Base-by-base conservation (phyloP, 371 early-diverging fungal species). In the Mortierella sp. region DNA sequence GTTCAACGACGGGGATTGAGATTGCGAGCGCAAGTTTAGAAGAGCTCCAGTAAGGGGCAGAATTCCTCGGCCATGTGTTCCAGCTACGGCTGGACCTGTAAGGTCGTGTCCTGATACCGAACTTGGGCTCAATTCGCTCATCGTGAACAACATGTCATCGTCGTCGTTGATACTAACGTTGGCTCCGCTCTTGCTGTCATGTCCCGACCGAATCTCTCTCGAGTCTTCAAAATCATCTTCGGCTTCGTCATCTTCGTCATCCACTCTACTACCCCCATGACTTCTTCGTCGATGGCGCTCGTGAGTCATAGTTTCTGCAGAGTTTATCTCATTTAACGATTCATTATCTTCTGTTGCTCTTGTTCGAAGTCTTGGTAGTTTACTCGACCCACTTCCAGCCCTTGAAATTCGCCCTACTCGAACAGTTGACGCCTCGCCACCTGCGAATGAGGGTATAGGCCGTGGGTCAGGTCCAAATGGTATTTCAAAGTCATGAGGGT, bases 71-170 rank as follows among this genome's bases (percentile, higher is more conserved):
- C 58, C 76, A n/a, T 41, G 55, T 3, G 50, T 53, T 15, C 68
- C 69, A 10, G 68, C 59, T n/a, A 19, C 28, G 32, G 19, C 15
- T 19, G 48, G 38, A 15, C 63, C 59, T n/a, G 15, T 32, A 21
- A 47, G 3, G 15, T 71, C 72, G 38, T 58, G 67, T 41, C 70
- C 75, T 13, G 70, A 68, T 2, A 21, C 63, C 28, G 82, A 75
- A 9, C 61, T 64, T 28, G 72, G 82, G 40, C 76, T 81, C 36
- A 81, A 45, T 55, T 81, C 82, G 32, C 82, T 81, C 82, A 81
- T 81, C 41, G 70, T 76, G 33, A 81, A 81, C 60, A 81, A 52
- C 82, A 81, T 72, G 45, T 76, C 82, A n/a, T 81, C 82, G 41
- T 81, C 82, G 47, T 81, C 76, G 36, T 81, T 72, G 52, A 74